These are phyloP conservation scores for Coemansia guatemalensis DNA, from an alignment of 192 early-diverging fungal genomes.

Conservation along the genomic window DNA sequence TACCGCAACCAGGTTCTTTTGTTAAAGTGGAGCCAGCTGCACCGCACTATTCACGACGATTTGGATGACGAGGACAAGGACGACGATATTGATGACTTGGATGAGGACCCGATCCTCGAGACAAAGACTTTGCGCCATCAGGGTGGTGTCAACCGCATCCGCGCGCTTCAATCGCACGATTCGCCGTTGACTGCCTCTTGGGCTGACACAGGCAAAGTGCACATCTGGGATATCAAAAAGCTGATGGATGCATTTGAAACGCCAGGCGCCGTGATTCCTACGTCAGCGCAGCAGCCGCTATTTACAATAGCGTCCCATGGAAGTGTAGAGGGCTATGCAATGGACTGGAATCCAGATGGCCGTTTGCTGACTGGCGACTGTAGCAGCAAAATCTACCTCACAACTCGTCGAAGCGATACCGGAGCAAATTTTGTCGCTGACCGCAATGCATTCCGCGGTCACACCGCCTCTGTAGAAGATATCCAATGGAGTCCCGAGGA, in stretches of 20 bases:
- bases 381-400: constrained; percentile 77
- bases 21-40: constrained; percentile 94
- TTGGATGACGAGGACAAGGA: constrained; percentile 70
- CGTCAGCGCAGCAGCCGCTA: constrained; percentile 67
- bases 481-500: constrained; percentile 96
- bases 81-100: constrained; percentile 79
- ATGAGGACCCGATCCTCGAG: constrained; percentile 95
- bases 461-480: constrained; percentile 89
- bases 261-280: constrained; percentile 67
- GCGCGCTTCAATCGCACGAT: constrained; percentile 59
- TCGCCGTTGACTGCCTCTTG: constrained; percentile 84
- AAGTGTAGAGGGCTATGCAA: constrained; percentile 86
- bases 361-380: constrained; percentile 88
- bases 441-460: constrained; percentile 73
- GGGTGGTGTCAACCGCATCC: constrained; percentile 91
- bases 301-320: constrained; percentile 82
- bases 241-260: constrained; percentile 75
- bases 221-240: constrained; percentile 86
- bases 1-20: constrained; percentile 89
- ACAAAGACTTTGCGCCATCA: constrained; percentile 75
- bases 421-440: constrained; percentile 70
- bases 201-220: constrained; percentile 94
- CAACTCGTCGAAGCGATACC: constrained; percentile 62
- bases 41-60: constrained; percentile 92
- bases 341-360: constrained; percentile 86